Percentiles rank a stretch among this genome's conserved stretches.
phyloP scores from a whole-genome alignment of 2,329 filamentous ascomycete species.

The Cercospora zeina region DNA sequence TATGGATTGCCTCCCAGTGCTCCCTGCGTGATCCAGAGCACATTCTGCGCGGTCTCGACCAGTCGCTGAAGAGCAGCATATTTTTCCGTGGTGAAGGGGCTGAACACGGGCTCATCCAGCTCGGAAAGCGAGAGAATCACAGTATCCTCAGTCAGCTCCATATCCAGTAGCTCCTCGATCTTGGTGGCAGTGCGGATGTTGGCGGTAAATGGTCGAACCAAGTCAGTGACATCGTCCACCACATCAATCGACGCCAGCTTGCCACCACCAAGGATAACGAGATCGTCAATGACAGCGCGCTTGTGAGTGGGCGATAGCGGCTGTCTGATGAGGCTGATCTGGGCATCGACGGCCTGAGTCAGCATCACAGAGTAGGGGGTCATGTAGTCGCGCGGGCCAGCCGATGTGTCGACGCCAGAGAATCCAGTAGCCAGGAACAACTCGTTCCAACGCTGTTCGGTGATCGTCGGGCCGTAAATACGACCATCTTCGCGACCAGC shows the following conservation, averaged over 20 bases:
- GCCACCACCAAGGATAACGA: neutral
- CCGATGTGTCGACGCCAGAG: neutral
- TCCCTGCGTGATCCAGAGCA: slow-evolving; percentile 16
- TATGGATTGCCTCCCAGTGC: neutral
- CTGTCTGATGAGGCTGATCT: neutral
- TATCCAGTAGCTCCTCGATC: neutral
- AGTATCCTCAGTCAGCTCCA: neutral
- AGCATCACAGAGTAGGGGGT: neutral
- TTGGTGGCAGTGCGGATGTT: neutral
- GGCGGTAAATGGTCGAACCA: neutral
- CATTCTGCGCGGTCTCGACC: neutral
- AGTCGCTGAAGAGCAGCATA: slow-evolving; percentile 6
- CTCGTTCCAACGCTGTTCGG: slow-evolving; percentile 37
- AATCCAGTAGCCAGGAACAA: slow-evolving; percentile 27
- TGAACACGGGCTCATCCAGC: slow-evolving; percentile 16
- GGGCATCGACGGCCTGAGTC: neutral
- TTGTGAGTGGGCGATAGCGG: neutral
- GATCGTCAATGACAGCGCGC: neutral
- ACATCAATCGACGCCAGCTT: neutral
- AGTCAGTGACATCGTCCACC: neutral
- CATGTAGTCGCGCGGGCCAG: neutral
- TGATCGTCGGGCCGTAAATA: slow-evolving; percentile 31
- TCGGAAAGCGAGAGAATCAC: slow-evolving; percentile 14
- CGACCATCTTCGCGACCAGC: slow-evolving; percentile 1
- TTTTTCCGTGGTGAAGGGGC: slow-evolving; percentile 1